Conservation (phyloP, 2,329 filamentous ascomycete species). For the Apiospora malaysiana region DNA sequence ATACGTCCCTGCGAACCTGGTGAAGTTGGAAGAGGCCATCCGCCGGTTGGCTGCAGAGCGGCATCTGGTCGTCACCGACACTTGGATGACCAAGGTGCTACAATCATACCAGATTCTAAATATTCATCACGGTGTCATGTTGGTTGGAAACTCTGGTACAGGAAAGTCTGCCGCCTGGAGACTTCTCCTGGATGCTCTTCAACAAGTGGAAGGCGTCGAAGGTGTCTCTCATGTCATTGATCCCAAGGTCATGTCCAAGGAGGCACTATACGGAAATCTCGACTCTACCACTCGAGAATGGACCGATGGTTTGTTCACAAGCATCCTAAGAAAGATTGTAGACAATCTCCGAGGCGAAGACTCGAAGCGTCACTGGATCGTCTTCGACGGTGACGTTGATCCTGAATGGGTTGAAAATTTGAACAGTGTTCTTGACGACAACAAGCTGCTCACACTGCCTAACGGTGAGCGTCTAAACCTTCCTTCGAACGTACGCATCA, state of each 20-base stretch:
- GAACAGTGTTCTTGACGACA: conserved; percentile 99
- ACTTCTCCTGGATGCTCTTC: conserved; percentile 86
- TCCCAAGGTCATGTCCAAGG: conserved; percentile 99
- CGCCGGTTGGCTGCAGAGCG: conserved; percentile 81
- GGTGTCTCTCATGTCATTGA: conserved; percentile 98
- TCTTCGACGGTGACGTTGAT: conserved; percentile 98
- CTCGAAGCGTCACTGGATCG: conserved; percentile 97
- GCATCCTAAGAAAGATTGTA: conserved; percentile 96
- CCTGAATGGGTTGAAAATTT: conserved; percentile 99
- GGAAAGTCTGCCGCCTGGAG: conserved; percentile 98
- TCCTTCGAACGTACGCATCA: conserved; percentile 93
- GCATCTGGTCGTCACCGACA: conserved; percentile 87
- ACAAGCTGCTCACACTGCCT: conserved; percentile 94
- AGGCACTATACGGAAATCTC: conserved; percentile 92
- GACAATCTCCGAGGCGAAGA: conserved; percentile 98
- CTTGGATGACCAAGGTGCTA: conserved; percentile 96
- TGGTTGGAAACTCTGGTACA: conserved; percentile 97
- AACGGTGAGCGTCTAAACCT: conserved; percentile 98
- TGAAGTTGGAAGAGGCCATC: conserved; percentile 80
- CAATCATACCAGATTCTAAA: conserved; percentile 98
- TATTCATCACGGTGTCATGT: conserved; percentile 99
- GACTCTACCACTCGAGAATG: conserved; percentile 98
- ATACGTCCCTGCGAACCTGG: conserved; percentile 88
- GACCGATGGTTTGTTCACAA: conserved; percentile 98
- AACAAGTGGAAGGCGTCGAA: conserved; percentile 88